Conservation (phyloP, 2,329 filamentous ascomycete genomes). For the Paraphaeosphaeria sporulosa region DNA sequence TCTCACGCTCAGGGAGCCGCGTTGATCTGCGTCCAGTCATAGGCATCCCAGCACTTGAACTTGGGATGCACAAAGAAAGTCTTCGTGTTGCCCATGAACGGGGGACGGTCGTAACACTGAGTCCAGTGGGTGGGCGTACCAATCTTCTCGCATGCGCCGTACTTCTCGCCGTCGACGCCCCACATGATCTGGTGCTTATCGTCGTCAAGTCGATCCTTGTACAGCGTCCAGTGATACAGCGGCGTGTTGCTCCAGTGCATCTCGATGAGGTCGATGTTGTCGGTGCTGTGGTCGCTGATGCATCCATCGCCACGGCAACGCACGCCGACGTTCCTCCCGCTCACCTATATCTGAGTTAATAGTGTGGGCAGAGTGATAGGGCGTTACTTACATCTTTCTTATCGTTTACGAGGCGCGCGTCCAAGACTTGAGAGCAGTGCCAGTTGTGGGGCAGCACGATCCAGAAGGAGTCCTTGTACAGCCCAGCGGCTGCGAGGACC, state of each 20-base stretch:
- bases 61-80: background rate
- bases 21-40: background rate
- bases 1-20: background rate
- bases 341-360: background rate
- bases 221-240: background rate
- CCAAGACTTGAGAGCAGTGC: background rate
- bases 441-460: background rate
- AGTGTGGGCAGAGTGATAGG: background rate
- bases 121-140: background rate
- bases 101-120: background rate
- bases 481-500: background rate
- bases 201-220: background rate
- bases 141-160: background rate
- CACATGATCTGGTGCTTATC: background rate
- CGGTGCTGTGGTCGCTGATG: background rate
- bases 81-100: background rate
- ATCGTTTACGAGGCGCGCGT: background rate
- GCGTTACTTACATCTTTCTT: background rate
- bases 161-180: background rate
- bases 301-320: background rate
- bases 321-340: background rate
- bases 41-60: background rate
- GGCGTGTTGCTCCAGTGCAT: background rate
- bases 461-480: background rate
- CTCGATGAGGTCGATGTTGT: background rate